These are phyloP conservation scores for Penicillium argentinense DNA, from an alignment of 495 filamentous ascomycete genomes.

Conservation along the genomic window DNA sequence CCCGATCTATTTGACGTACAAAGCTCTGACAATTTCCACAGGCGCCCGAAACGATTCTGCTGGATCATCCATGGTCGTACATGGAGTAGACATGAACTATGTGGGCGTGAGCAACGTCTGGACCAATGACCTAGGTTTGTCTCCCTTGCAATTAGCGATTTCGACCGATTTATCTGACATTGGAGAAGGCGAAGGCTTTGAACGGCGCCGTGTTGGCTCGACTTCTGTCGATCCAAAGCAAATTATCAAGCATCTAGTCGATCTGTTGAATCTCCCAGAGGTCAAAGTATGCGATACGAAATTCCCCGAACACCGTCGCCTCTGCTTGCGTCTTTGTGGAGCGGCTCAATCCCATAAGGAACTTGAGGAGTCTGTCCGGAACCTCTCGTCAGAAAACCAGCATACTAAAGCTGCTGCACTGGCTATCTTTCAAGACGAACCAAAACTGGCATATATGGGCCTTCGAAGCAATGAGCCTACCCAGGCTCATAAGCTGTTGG, in stretches of 20 bases:
- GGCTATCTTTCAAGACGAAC: slow-evolving; percentile 71
- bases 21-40: slow-evolving; percentile 31
- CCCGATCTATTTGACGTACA: background rate
- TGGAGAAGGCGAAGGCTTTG: slow-evolving; percentile 36
- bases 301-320: slow-evolving; percentile 70
- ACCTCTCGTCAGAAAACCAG: slow-evolving; percentile 56
- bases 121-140: slow-evolving; percentile 69
- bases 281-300: slow-evolving; percentile 56
- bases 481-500: slow-evolving; percentile 50
- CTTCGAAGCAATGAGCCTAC: slow-evolving; percentile 44
- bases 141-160: background rate
- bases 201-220: slow-evolving; percentile 30
- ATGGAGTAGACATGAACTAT: slow-evolving; percentile 77
- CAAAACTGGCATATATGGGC: slow-evolving; percentile 51
- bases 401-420: slow-evolving; percentile 80
- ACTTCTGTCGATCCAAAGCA: slow-evolving; percentile 33
- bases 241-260: slow-evolving; percentile 52
- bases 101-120: slow-evolving; percentile 80
- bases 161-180: slow-evolving; percentile 7
- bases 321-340: slow-evolving; percentile 77
- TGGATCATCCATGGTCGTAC: slow-evolving; percentile 70
- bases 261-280: slow-evolving; percentile 45
- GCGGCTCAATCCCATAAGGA: slow-evolving; percentile 64
- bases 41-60: slow-evolving; percentile 65
- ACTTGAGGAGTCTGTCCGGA: slow-evolving; percentile 60